Conservation (phyloP, 495 filamentous ascomycete species). For the Xylaria palmicola region DNA sequence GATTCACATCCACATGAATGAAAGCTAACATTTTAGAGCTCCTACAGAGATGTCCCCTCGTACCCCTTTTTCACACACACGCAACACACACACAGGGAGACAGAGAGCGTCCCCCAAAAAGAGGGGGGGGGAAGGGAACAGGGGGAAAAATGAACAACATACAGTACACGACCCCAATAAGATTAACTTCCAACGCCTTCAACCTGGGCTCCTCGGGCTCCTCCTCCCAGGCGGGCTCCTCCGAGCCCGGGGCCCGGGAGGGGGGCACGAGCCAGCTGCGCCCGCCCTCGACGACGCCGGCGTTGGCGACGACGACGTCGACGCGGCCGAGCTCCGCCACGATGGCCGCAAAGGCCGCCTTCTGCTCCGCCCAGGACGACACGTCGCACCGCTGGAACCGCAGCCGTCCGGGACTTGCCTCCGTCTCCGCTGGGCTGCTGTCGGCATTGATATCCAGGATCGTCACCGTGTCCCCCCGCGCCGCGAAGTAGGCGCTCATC, state of each 20-base stretch:
- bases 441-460: conserved; percentile 52
- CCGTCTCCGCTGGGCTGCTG: conserved; percentile 29
- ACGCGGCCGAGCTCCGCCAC: conserved; percentile 38
- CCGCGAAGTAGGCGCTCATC: conserved; percentile 48
- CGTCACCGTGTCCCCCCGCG: conserved; percentile 43
- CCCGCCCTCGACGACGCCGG: conserved; percentile 52
- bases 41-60: too few relatives aligned
- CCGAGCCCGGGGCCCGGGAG: conserved; percentile 17
- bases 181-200: conserved; percentile 47
- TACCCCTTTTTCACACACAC: too few relatives aligned
- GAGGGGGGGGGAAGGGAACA: neutral
- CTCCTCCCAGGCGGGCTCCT: conserved; percentile 27
- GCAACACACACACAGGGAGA: too few relatives aligned
- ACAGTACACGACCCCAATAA: conserved; percentile 51
- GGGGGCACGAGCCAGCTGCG: conserved; percentile 29
- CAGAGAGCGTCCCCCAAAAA: too few relatives aligned
- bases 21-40: too few relatives aligned
- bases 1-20: neutral
- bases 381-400: conserved; percentile 49
- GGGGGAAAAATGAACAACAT: conserved; percentile 20
- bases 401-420: conserved; percentile 38
- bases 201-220: conserved; percentile 42
- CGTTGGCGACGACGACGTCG: conserved; percentile 57
- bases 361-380: conserved; percentile 49
- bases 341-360: conserved; percentile 42